These are phyloP conservation scores for Fraxinus anomala DNA, from an alignment of 257 asterid genomes.

Conservation along the genomic window DNA sequence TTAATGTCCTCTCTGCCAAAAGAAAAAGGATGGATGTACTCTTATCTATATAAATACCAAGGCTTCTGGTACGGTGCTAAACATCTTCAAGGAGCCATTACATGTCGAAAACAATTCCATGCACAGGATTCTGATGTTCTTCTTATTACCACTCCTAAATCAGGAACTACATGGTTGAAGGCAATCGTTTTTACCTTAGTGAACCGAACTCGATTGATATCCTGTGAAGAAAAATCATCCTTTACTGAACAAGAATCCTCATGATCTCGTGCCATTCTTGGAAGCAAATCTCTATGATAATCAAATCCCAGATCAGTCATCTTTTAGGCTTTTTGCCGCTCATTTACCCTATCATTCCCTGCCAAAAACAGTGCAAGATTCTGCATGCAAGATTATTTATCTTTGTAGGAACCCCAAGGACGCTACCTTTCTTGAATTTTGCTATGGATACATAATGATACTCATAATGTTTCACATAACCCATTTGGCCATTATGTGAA, in stretches of 20 bases:
- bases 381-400: constrained; percentile 47
- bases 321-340: constrained; percentile 43
- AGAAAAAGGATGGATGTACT: constrained; percentile 40
- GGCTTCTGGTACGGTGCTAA: constrained; percentile 48
- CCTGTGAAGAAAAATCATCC: constrained; percentile 31
- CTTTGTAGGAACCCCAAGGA: constrained; percentile 57
- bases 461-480: no score
- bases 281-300: constrained; percentile 31
- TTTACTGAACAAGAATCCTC: constrained; percentile 25
- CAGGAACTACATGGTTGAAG: constrained; percentile 60
- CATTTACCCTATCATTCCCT: constrained; percentile 41
- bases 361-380: constrained; percentile 27
- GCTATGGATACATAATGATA: no score
- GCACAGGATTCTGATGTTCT: constrained; percentile 37
- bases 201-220: constrained; percentile 21
- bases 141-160: constrained; percentile 56
- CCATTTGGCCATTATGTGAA: no score
- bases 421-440: constrained; percentile 7
- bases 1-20: constrained; percentile 41
- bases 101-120: constrained; percentile 41
- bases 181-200: constrained; percentile 43
- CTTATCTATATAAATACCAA: constrained; percentile 42
- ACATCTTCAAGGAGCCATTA: constrained; percentile 34
- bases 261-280: constrained; percentile 27
- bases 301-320: constrained; percentile 35